Evolutionary conservation across 805 yeast genomes (phyloP).

Genomic region (Kregervanrija pseudodelftensis): DNA sequence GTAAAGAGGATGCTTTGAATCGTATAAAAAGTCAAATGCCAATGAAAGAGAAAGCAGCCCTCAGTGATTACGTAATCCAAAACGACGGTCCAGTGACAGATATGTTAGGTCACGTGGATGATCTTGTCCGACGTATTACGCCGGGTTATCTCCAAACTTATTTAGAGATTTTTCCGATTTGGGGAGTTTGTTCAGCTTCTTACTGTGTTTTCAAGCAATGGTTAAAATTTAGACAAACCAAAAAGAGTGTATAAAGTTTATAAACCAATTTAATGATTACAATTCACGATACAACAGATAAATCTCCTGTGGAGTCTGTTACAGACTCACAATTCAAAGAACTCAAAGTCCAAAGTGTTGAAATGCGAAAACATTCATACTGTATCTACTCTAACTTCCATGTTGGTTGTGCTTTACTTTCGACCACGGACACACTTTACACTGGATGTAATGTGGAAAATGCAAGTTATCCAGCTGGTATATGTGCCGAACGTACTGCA

Average conservation of each 20-base stretch:
- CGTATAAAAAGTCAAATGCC: constrained; percentile 77
- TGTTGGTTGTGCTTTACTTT: constrained; percentile 75
- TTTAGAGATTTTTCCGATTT: not conserved
- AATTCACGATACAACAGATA: not conserved
- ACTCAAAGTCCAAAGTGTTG: constrained; percentile 5
- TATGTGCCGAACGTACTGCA: constrained; percentile 74
- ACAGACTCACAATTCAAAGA: not conserved
- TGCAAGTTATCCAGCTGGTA: constrained; percentile 75
- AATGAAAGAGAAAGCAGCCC: constrained; percentile 43
- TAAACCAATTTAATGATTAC: not conserved
- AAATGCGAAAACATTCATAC: constrained; percentile 37
- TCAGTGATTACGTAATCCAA: constrained; percentile 62
- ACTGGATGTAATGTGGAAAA: constrained; percentile 89
- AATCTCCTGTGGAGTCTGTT: constrained; percentile 5
- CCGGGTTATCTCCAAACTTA: constrained; percentile 24
- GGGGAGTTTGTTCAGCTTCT: not conserved
- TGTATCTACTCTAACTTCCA: constrained; percentile 70
- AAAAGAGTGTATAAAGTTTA: not conserved
- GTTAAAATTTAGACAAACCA: not conserved
- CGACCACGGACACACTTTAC: constrained; percentile 40
- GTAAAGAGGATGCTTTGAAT: constrained; percentile 57
- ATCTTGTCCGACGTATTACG: constrained; percentile 28
- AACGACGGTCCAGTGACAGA: constrained; percentile 45
- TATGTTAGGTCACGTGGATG: constrained; percentile 37
- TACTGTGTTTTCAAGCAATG: not conserved